phyloP scores from a whole-genome alignment of 2,329 filamentous ascomycete genomes.

The Raffaelea deltoideospora region DNA sequence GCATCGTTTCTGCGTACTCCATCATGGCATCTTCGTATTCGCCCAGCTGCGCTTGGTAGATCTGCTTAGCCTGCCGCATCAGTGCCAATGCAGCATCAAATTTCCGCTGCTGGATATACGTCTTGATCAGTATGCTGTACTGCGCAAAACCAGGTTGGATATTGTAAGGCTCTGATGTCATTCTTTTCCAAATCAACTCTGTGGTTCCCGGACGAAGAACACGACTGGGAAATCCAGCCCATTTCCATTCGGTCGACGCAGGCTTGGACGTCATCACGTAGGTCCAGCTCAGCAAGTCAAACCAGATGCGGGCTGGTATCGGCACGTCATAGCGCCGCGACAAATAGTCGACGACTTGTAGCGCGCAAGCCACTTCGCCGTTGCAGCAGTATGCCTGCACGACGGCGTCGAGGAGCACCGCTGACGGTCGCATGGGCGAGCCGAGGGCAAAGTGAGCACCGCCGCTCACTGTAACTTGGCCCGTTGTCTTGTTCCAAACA shows the following conservation, averaged over 20 bases:
- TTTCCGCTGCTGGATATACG: slow-evolving; percentile 16
- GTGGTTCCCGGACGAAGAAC: slow-evolving; percentile 22
- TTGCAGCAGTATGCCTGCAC: slow-evolving; percentile 55
- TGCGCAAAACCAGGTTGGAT: slow-evolving; percentile 41
- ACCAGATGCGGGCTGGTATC: slow-evolving; percentile 46
- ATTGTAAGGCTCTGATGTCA: slow-evolving; percentile 42
- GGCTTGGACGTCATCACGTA: slow-evolving; percentile 36
- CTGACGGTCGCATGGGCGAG: slow-evolving; percentile 43
- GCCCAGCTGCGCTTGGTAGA: slow-evolving; percentile 14
- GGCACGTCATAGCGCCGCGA: slow-evolving; percentile 42
- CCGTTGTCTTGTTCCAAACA: not conserved
- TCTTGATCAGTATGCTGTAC: slow-evolving; percentile 27
- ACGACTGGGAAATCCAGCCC: slow-evolving; percentile 15
- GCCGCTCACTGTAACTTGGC: slow-evolving; percentile 14
- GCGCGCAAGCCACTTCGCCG: slow-evolving; percentile 41
- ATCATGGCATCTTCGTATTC: slow-evolving; percentile 10
- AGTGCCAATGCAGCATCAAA: slow-evolving; percentile 9
- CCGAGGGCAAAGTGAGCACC: slow-evolving; percentile 25
- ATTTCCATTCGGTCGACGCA: slow-evolving; percentile 20
- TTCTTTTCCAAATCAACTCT: slow-evolving; percentile 38
- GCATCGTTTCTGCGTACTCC: slow-evolving; percentile 12
- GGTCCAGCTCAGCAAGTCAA: slow-evolving; percentile 51
- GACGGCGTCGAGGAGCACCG: slow-evolving; percentile 45
- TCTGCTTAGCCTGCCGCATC: slow-evolving; percentile 14
- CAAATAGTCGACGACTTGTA: slow-evolving; percentile 46